Evolutionary conservation across 1,139 yeast genomes (phyloP), one percentile per base, ranked within the genome.

Genomic region (Candida anutae): DNA sequence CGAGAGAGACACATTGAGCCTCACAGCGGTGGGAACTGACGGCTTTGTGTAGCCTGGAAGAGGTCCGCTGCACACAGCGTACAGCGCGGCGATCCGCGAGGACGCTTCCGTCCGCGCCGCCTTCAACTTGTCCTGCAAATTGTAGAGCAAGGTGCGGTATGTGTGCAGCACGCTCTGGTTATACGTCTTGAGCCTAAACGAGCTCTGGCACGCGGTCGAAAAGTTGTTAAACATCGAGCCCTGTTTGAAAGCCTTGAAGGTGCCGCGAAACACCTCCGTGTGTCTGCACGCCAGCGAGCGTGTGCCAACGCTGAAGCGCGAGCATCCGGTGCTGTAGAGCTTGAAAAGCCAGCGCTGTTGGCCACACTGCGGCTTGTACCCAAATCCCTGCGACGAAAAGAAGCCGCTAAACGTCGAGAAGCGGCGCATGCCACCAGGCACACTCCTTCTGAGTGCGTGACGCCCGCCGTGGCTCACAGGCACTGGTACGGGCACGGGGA

Each of bases 1-100:
- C 28, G 52, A 57, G 50, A 54, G 56, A 43, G 57, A 61, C 32
- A 46, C 47, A 38, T 41, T 40, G 19, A 38, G 28, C 23, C 39
- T 29, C 22, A 6, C 23, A 10, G 8, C 8, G 11, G 6, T 21
- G 10, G 12, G 12, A 9, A 21, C 13, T 8, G 13, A 12, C 6
- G 13, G 13, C 23, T 21, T 8, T 8, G 6, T 12, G 23, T 12
- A 12, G 6, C 6, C 13, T 8, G 13, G 19, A n/a, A n/a, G n/a
- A n/a, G n/a, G n/a, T n/a, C n/a, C n/a, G n/a, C n/a, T n/a, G n/a
- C n/a, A n/a, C n/a, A n/a, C n/a, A n/a, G n/a, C n/a, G n/a, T n/a
- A n/a, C n/a, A n/a, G n/a, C n/a, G n/a, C n/a, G n/a, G n/a, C n/a
- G n/a, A n/a, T n/a, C n/a, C n/a, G n/a, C n/a, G n/a, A n/a, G n/a